phyloP scores from a whole-genome alignment of 2,329 filamentous ascomycete species.

The Paraphoma sp. region DNA sequence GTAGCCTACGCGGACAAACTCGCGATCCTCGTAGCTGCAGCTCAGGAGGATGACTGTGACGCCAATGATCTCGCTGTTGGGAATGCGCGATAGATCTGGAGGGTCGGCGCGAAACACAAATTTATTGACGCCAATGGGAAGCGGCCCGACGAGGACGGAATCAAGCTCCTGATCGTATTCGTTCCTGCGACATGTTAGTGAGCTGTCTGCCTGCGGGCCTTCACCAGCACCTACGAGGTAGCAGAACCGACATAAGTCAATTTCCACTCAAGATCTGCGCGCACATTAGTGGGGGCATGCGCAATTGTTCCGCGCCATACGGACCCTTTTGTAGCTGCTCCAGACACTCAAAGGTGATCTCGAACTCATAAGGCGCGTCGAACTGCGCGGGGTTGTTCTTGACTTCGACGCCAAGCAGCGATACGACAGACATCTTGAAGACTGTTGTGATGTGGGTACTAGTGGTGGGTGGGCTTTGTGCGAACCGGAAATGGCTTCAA shows the following conservation, averaged over 20 bases:
- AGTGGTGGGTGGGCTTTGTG: not conserved
- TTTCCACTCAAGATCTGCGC: constrained; percentile 95
- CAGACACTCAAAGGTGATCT: constrained; percentile 98
- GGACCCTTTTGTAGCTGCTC: constrained; percentile 91
- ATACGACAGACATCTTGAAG: constrained; percentile 87
- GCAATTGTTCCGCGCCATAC: not conserved
- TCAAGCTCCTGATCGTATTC: constrained; percentile 99
- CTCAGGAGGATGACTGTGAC: constrained; percentile 97
- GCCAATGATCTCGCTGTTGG: constrained; percentile 91
- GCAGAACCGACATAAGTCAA: constrained; percentile 98
- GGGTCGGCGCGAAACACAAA: constrained; percentile 97
- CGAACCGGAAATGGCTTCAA: not conserved
- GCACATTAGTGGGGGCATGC: constrained; percentile 17
- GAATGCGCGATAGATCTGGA: constrained; percentile 88
- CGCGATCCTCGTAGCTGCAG: constrained; percentile 93
- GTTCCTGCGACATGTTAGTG: constrained; percentile 62
- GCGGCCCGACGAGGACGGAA: constrained; percentile 93
- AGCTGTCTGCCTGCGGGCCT: constrained; percentile 4
- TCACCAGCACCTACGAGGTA: constrained; percentile 74
- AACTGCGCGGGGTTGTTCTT: constrained; percentile 97
- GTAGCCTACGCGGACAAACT: constrained; percentile 98
- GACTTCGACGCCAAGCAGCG: constrained; percentile 92
- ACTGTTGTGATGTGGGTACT: constrained; percentile 5
- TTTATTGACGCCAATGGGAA: constrained; percentile 97
- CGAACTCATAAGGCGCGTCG: constrained; percentile 90